Evolutionary conservation across 1,284 basidiomycete genomes (phyloP).

Genomic region (Sporisorium exsertum): DNA sequence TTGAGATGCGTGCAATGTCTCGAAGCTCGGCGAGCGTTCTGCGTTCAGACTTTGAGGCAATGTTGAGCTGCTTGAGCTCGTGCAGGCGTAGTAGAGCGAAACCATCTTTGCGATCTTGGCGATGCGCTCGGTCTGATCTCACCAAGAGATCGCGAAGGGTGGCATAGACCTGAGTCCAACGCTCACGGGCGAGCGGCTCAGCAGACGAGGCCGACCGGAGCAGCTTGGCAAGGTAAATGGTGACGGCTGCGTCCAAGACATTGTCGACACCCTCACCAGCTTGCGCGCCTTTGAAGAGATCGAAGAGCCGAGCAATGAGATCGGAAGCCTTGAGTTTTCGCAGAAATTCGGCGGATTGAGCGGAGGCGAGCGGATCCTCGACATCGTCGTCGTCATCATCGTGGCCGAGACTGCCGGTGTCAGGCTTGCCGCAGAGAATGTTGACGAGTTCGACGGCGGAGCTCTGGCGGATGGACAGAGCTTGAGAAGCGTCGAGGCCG

Average conservation of each 20-base stretch:
- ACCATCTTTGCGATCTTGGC: constrained; percentile 35
- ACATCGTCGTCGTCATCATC: constrained; percentile 10
- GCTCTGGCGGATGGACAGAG: constrained; percentile 29
- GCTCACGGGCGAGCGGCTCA: constrained; percentile 35
- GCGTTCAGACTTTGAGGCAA: constrained; percentile 25
- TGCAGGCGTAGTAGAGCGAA: constrained; percentile 34
- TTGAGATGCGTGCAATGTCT: constrained; percentile 37
- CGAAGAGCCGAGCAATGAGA: constrained; percentile 35
- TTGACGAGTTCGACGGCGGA: constrained; percentile 47
- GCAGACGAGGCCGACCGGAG: constrained; percentile 24
- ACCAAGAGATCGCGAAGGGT: constrained; percentile 21
- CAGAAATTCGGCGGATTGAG: constrained; percentile 45
- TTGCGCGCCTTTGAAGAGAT: constrained; percentile 33
- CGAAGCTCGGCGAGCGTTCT: constrained; percentile 35
- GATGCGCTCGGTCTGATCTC: constrained; percentile 5
- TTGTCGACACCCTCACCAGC: constrained; percentile 46
- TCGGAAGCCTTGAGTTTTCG: constrained; percentile 54
- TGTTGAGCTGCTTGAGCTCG: constrained; percentile 36
- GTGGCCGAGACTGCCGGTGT: constrained; percentile 19
- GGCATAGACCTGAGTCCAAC: constrained; percentile 20
- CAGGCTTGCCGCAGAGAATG: constrained; percentile 44
- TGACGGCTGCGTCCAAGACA: constrained; percentile 42
- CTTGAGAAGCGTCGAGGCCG: constrained; percentile 29
- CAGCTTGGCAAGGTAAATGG: constrained; percentile 41
- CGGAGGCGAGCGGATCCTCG: constrained; percentile 30